phyloP scores from a whole-genome alignment of 2,329 filamentous ascomycete species.

The Botrytis aclada region DNA sequence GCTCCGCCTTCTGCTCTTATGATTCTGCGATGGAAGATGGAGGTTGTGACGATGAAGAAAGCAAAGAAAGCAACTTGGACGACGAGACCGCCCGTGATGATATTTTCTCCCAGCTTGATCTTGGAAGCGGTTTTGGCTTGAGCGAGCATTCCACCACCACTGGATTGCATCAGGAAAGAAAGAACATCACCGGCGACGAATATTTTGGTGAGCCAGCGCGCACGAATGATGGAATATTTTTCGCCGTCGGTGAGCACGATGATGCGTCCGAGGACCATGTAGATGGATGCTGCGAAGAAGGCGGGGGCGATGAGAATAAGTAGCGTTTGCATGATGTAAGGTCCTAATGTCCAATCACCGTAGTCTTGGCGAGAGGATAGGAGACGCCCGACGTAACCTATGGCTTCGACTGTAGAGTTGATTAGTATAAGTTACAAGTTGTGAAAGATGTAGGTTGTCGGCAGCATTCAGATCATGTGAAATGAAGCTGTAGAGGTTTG shows the following conservation, averaged over 20 bases:
- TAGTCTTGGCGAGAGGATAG: constrained; percentile 25
- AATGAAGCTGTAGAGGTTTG: not conserved
- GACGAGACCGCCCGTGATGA: constrained; percentile 48
- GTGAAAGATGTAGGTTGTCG: not conserved
- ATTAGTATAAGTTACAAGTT: not conserved
- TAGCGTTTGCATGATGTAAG: constrained; percentile 40
- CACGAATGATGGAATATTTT: constrained; percentile 37
- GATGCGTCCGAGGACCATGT: constrained; percentile 44
- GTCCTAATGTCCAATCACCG: constrained; percentile 31
- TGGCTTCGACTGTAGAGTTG: constrained; percentile 41
- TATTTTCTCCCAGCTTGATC: constrained; percentile 38
- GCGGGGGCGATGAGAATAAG: constrained; percentile 42
- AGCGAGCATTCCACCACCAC: constrained; percentile 29
- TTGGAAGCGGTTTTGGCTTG: constrained; percentile 17
- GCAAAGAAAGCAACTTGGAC: constrained; percentile 51
- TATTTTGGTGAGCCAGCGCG: constrained; percentile 42
- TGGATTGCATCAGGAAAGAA: constrained; percentile 44
- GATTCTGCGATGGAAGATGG: constrained; percentile 26
- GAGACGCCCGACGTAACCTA: constrained; percentile 40
- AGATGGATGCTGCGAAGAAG: constrained; percentile 42
- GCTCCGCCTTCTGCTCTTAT: constrained; percentile 14
- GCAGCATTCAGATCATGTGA: not conserved
- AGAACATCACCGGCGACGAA: constrained; percentile 47
- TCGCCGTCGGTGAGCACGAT: constrained; percentile 40
- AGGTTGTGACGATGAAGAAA: constrained; percentile 43